phyloP scores from a whole-genome alignment of 805 yeast genomes.

The Metschnikowia aberdeeniae region DNA sequence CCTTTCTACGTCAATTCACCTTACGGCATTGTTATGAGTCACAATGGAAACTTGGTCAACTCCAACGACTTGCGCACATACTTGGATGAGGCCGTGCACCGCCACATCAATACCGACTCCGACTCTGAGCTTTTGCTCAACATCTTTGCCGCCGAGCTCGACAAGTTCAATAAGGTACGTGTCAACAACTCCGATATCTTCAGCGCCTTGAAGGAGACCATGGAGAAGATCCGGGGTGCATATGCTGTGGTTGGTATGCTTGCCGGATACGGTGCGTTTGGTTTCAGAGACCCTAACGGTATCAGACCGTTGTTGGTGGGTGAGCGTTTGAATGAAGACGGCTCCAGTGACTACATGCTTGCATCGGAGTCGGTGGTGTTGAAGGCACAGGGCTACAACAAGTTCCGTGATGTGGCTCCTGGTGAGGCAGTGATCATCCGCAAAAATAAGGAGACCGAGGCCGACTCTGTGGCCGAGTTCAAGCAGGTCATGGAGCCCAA shows the following conservation, averaged over 20 bases:
- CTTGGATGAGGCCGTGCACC: slow-evolving; percentile 89
- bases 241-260: slow-evolving; percentile 93
- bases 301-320: slow-evolving; percentile 89
- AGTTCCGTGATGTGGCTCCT: slow-evolving; percentile 78
- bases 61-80: slow-evolving; percentile 70
- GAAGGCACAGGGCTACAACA: slow-evolving; percentile 82
- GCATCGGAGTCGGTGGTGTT: slow-evolving; percentile 94
- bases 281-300: slow-evolving; percentile 96
- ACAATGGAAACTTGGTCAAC: slow-evolving; percentile 93
- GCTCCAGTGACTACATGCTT: slow-evolving; percentile 81
- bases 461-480: slow-evolving; percentile 62
- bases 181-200: slow-evolving; percentile 88
- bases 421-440: slow-evolving; percentile 97
- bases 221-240: slow-evolving; percentile 84
- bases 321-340: slow-evolving; percentile 65
- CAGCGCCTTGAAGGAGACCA: slow-evolving; percentile 79
- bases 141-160: slow-evolving; percentile 87
- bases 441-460: slow-evolving; percentile 45
- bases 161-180: slow-evolving; percentile 86
- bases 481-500: slow-evolving; percentile 77
- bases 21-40: slow-evolving; percentile 85
- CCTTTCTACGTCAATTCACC: slow-evolving; percentile 98
- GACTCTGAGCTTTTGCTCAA: slow-evolving; percentile 90
- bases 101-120: slow-evolving; percentile 95
- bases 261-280: slow-evolving; percentile 94